Evolutionary conservation across 805 yeast species (phyloP).

Genomic region (Wickerhamomyces ciferrii): DNA sequence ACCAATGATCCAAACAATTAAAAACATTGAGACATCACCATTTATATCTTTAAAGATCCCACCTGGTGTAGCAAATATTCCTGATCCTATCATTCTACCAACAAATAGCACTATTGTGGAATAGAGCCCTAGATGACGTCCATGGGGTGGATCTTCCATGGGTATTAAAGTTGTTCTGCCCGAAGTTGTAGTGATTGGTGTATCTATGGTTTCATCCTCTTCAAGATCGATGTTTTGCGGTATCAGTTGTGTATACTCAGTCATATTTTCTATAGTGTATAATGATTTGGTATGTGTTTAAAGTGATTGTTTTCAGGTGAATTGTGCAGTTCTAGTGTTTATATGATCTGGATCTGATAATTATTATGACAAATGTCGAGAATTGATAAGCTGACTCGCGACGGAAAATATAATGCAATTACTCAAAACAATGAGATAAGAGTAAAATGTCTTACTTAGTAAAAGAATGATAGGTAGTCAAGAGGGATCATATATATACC

Average conservation of each 20-base stretch:
- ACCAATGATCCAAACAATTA: constrained; percentile 57
- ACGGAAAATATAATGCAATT: no score
- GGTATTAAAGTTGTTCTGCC: background rate
- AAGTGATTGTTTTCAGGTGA: no score
- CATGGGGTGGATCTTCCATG: constrained; percentile 5
- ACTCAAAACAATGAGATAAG: no score
- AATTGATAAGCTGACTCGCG: background rate
- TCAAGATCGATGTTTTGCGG: background rate
- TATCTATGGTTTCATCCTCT: background rate
- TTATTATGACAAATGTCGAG: background rate
- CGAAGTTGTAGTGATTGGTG: background rate
- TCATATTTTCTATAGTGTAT: background rate
- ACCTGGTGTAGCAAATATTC: background rate
- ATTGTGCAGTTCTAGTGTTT: no score
- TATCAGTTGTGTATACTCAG: background rate
- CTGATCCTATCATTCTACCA: constrained; percentile 1
- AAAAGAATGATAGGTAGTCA: no score
- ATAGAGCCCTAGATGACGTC: constrained; percentile 2
- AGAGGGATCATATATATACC: no score
- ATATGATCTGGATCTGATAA: background rate
- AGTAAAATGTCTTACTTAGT: no score
- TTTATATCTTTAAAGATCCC: constrained; percentile 42
- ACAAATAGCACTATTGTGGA: constrained; percentile 3
- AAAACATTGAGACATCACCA: constrained; percentile 55
- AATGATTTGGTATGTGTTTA: no score